Evolutionary conservation across 2,329 filamentous ascomycete genomes (phyloP).

Genomic region (Curvularia spicifera): DNA sequence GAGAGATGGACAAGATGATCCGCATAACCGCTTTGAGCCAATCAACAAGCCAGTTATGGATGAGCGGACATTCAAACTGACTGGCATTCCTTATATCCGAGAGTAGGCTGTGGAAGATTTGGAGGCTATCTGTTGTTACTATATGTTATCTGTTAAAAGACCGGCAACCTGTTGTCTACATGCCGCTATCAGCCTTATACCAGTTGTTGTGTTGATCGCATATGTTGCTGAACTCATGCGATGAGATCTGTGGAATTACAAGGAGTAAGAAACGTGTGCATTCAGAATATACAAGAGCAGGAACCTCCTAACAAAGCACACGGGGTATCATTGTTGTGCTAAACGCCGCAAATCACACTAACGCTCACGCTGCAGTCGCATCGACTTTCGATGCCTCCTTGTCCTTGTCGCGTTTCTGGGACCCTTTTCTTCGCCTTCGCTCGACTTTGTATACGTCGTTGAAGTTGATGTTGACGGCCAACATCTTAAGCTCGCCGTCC

Average conservation of each 20-base stretch:
- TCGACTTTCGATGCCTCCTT: constrained; percentile 34
- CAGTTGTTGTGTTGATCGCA: neutral
- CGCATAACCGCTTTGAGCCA: constrained; percentile 49
- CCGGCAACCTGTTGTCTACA: neutral
- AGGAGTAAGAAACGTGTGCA: neutral
- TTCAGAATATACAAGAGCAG: neutral
- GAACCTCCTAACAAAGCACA: constrained; percentile 17
- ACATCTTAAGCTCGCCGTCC: constrained; percentile 92
- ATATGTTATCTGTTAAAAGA: neutral
- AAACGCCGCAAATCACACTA: neutral
- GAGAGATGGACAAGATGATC: constrained; percentile 39
- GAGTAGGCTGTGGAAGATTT: neutral
- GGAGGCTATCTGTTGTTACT: neutral
- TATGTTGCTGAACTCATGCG: neutral
- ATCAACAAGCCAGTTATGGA: constrained; percentile 50
- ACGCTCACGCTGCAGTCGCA: neutral
- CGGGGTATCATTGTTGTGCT: constrained; percentile 12
- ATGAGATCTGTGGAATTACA: too few species aligned
- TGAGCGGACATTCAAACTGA: constrained; percentile 55
- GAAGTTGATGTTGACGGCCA: constrained; percentile 98
- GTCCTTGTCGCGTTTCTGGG: constrained; percentile 39
- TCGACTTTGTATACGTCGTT: constrained; percentile 92
- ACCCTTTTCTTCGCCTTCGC: constrained; percentile 62
- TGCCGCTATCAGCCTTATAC: neutral
- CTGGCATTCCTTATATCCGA: constrained; percentile 55